These are phyloP conservation scores for Ogataea allantospora DNA, from an alignment of 805 yeast species.

Conservation along the genomic window DNA sequence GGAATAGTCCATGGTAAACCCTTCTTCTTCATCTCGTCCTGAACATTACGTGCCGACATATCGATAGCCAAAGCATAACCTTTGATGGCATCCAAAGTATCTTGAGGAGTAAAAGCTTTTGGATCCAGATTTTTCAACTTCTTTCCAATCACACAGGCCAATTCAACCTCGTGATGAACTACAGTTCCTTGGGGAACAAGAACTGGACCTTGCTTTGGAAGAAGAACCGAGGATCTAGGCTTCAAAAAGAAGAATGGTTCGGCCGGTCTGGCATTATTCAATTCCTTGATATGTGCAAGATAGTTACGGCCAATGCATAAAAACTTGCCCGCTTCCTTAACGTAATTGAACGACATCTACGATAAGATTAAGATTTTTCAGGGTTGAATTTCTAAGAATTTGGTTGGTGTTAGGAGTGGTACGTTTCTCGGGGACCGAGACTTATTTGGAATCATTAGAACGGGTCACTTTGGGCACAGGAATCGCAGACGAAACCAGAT, in stretches of 20 bases:
- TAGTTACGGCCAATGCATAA: slow-evolving; percentile 96
- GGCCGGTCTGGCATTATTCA: slow-evolving; percentile 75
- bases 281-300: slow-evolving; percentile 92
- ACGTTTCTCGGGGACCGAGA: slow-evolving; percentile 1
- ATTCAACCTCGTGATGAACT: slow-evolving; percentile 91
- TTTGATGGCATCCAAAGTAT: slow-evolving; percentile 74
- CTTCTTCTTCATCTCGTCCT: slow-evolving; percentile 87
- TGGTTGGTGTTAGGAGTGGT: slow-evolving; percentile 1
- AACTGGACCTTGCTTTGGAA: slow-evolving; percentile 70
- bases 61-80: slow-evolving; percentile 92
- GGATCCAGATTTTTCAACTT: slow-evolving; percentile 61
- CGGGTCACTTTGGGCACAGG: slow-evolving; percentile 3
- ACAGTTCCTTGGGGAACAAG: slow-evolving; percentile 76
- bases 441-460: slow-evolving; percentile 3
- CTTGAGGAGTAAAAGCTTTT: slow-evolving; percentile 51
- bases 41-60: slow-evolving; percentile 94
- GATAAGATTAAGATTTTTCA: background rate
- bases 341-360: slow-evolving; percentile 48
- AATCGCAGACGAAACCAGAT: slow-evolving; percentile 9
- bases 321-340: slow-evolving; percentile 68
- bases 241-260: slow-evolving; percentile 92
- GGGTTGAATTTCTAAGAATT: background rate
- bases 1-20: slow-evolving; percentile 97
- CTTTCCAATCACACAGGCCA: slow-evolving; percentile 74
- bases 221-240: slow-evolving; percentile 76